Evolutionary conservation across 768 basidiomycete species (phyloP).

Genomic region (Russula sp.): DNA sequence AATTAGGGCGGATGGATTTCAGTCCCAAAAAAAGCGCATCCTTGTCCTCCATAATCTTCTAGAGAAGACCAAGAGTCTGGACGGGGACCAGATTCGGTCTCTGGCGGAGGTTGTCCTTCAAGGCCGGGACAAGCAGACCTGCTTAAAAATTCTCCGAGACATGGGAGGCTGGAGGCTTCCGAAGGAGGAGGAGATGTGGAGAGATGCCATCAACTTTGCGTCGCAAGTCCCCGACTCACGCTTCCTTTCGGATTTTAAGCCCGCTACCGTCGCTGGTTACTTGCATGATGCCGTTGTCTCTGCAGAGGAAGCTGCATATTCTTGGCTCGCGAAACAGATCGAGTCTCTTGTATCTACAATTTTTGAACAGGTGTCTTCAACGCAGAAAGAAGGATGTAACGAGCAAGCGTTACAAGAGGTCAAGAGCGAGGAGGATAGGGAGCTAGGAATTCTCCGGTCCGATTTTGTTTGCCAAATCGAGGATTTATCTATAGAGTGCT

Average conservation of each 20-base stretch:
- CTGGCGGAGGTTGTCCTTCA: background rate
- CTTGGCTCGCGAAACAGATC: constrained; percentile 8
- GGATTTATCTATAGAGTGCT: constrained; percentile 4
- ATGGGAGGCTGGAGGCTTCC: background rate
- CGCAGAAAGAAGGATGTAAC: constrained; percentile 11
- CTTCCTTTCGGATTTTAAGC: constrained; percentile 8
- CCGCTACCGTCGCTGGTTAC: background rate
- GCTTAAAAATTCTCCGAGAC: background rate
- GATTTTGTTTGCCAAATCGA: constrained; percentile 7
- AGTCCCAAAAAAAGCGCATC: constrained; percentile 1
- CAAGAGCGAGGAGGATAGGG: background rate
- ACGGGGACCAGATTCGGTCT: background rate
- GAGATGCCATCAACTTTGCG: background rate
- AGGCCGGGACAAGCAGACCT: background rate
- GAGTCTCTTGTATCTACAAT: background rate
- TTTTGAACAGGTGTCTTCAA: background rate
- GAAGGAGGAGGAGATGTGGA: constrained; percentile 6
- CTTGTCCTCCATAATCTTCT: constrained; percentile 2
- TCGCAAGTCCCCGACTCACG: background rate
- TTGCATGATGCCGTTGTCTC: background rate
- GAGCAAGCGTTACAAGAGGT: constrained; percentile 7
- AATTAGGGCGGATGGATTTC: background rate
- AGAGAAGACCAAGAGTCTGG: background rate
- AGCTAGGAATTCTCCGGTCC: background rate
- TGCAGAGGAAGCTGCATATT: background rate